Evolutionary conservation across 768 basidiomycete genomes (phyloP).

Genomic region (Calocera viscosa): DNA sequence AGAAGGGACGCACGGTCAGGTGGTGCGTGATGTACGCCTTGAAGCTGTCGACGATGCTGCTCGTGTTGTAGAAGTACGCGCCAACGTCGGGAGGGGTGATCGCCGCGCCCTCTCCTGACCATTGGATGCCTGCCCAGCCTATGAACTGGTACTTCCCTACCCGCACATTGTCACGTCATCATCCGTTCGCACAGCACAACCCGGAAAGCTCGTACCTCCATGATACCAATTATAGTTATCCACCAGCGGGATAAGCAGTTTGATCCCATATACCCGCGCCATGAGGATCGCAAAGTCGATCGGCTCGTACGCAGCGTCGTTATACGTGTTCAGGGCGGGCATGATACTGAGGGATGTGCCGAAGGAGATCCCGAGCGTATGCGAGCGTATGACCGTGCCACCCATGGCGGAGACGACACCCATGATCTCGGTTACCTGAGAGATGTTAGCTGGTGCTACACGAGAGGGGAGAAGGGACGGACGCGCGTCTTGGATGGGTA

Average conservation of each 20-base stretch:
- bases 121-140: constrained; percentile 16
- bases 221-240: constrained; percentile 12
- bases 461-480: not conserved
- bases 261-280: constrained; percentile 21
- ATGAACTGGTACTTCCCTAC: constrained; percentile 27
- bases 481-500: constrained; percentile 22
- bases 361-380: constrained; percentile 25
- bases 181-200: not conserved
- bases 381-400: constrained; percentile 22
- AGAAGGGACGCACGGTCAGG: constrained; percentile 16
- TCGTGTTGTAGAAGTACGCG: constrained; percentile 22
- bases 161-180: not conserved
- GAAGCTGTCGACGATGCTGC: constrained; percentile 20
- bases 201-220: not conserved
- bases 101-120: constrained; percentile 20
- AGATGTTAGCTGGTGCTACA: not conserved
- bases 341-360: constrained; percentile 25
- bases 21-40: constrained; percentile 23
- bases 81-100: constrained; percentile 21
- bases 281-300: constrained; percentile 26
- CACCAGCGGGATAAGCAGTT: constrained; percentile 17
- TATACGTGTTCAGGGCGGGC: constrained; percentile 21
- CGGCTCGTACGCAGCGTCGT: constrained; percentile 22
- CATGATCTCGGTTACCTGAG: not conserved
- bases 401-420: constrained; percentile 17